Base-by-base conservation (phyloP, 768 basidiomycete species). In the Pholiota molesta region DNA sequence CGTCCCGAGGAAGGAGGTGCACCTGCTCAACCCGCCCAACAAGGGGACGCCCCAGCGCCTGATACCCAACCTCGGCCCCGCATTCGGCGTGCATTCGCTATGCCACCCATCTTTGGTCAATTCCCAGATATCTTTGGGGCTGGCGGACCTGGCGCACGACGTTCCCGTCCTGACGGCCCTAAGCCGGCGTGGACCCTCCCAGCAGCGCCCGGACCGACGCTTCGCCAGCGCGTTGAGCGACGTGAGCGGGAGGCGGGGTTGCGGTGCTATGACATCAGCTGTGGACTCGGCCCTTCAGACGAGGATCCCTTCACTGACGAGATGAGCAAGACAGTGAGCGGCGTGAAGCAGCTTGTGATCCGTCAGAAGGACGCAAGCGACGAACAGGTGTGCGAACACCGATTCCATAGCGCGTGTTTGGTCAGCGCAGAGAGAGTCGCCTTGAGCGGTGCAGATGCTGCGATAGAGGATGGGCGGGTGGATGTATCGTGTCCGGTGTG, bases 401-500 rank as follows among this genome's bases (percentile, higher is more conserved):
- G 68, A 49, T 93, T 93, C 80, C 92, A 94, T 68, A 81, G 85
- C 9, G 72, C 84, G 58, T 94, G 92, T 73, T 69, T 94, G 42
- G 90, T 94, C 71, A 74, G 86, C 81, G 62, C 91, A 77, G 79
- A 86, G 85, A 62, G 81, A 64, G 76, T 87, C 79, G 83, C 88
- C 13, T 78, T 87, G n/a, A 83, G 82, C 75, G 88, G 87, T 23
- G 81, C 77, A 13, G 80, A 83, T 57, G 79, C 76, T 35, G 73
- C 77, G 49, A 67, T 71, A 1, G 77, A 76, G 23, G 67, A 68
- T 62, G 73, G 72, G 28, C 26, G 31, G 61, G 85, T 91, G 0
- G 85, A 89, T 69, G 89, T 92, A n/a, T 83, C 84, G 17, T 93
- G 92, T 72, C 87, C 90, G 1, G 82, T 89, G 7, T 94, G 92